Percentiles rank a stretch among this genome's conserved stretches.
phyloP scores from a whole-genome alignment of 805 yeast species.

The Diddensiella caesifluorescens region DNA sequence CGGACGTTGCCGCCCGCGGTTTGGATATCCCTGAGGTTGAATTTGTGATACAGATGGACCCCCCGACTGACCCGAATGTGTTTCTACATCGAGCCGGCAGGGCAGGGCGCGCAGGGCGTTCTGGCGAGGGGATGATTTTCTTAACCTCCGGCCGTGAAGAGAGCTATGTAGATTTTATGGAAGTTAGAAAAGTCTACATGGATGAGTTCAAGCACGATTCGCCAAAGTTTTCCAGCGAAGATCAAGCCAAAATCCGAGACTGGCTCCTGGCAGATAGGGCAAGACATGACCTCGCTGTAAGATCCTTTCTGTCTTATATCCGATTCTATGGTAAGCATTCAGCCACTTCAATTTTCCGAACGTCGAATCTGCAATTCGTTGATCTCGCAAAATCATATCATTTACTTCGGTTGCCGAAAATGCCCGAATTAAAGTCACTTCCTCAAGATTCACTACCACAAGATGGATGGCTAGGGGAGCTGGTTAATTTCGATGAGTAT shows the following conservation, averaged over 20 bases:
- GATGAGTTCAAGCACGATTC: constrained; percentile 36
- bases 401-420: constrained; percentile 74
- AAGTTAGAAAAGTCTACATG: constrained; percentile 59
- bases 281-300: constrained; percentile 74
- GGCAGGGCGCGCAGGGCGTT: constrained; percentile 86
- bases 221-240: constrained; percentile 10
- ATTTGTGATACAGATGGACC: constrained; percentile 86
- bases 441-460: constrained; percentile 48
- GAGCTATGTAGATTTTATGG: constrained; percentile 74
- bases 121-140: constrained; percentile 74
- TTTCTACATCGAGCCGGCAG: constrained; percentile 93
- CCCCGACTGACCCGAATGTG: constrained; percentile 89
- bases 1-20: constrained; percentile 99
- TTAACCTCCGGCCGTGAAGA: constrained; percentile 72
- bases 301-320: constrained; percentile 76
- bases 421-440: constrained; percentile 76
- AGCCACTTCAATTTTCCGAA: constrained; percentile 81
- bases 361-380: constrained; percentile 62
- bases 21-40: constrained; percentile 94
- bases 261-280: constrained; percentile 73
- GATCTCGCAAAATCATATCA: constrained; percentile 76
- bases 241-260: constrained; percentile 30
- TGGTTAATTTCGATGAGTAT: constrained; percentile 63
- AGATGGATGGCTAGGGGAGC: constrained; percentile 68
- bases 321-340: constrained; percentile 82